A percentile compares a stretch with the other conserved stretches of the same genome.
Conservation (phyloP, 768 basidiomycete genomes). For the Termitomyces sp. region DNA sequence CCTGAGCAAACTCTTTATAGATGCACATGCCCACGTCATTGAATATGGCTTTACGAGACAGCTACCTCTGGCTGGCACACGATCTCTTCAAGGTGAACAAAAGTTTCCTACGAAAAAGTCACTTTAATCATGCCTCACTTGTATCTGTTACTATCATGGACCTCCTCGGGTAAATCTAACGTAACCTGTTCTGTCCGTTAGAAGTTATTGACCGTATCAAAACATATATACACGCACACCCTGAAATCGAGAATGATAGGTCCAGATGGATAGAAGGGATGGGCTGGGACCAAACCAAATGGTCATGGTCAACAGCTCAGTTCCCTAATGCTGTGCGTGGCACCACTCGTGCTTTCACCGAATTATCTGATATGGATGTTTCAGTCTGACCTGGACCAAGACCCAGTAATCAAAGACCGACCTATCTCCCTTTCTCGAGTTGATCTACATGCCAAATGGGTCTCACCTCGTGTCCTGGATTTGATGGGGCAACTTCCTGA, state of each 20-base stretch:
- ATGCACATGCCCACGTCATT: constrained; percentile 78
- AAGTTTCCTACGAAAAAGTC: not conserved
- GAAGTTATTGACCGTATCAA: constrained; percentile 64
- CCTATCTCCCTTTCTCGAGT: constrained; percentile 73
- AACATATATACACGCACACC: constrained; percentile 49
- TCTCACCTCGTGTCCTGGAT: constrained; percentile 68
- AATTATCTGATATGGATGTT: not conserved
- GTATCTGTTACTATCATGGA: not conserved
- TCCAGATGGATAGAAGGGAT: constrained; percentile 75
- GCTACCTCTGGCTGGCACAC: constrained; percentile 55
- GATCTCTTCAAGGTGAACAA: constrained; percentile 51
- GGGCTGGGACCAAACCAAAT: constrained; percentile 93
- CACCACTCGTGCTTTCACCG: not conserved
- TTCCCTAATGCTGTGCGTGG: constrained; percentile 70
- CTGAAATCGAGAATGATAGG: constrained; percentile 48
- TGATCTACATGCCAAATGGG: constrained; percentile 86
- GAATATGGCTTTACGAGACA: constrained; percentile 68
- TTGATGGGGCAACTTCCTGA: constrained; percentile 57
- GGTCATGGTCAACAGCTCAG: constrained; percentile 56
- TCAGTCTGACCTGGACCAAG: constrained; percentile 69
- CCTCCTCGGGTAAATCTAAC: too few species aligned
- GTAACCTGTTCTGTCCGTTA: constrained; percentile 15
- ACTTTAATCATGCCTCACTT: not conserved
- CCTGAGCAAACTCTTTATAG: constrained; percentile 26
- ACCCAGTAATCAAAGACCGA: constrained; percentile 60